Evolutionary conservation across 768 basidiomycete species (phyloP), one percentile per base, ranked within the genome.

Genomic region (Lactifluus echinatus): DNA sequence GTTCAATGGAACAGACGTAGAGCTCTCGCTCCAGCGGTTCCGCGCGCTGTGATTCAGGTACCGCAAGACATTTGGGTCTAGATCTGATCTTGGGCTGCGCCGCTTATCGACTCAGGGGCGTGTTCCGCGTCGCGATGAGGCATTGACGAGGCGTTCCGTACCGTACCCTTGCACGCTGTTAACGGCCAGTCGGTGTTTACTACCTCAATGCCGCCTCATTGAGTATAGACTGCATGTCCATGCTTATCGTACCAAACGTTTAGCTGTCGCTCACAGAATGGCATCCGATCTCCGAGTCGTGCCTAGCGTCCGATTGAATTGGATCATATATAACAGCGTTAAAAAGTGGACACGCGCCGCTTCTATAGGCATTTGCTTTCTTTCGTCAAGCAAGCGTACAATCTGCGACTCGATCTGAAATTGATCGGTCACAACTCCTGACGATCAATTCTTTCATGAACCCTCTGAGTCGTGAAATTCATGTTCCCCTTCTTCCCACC

Each of bases 371-470:
- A 46, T 58, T 58, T 53, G 46, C 46, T 58, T 53, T 48, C 39
- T 24, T 34, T 54, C 57, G 53, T 33, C 46, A n/a, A n/a, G n/a
- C 51, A 43, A 37, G 44, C 52, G 46, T 45, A 39, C 40, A 44
- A n/a, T 44, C 23, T 57, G 51, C 37, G 40, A 57, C 36, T 33
- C 37, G 57, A 58, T 53, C 57, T 53, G n/a, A 37, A 37, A 50
- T 43, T 40, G 58, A 59, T 59, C 58, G 58, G 53, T 54, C 37
- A 55, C 58, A 50, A 34, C 58, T 55, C 53, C 48, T 59, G 58
- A 55, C 58, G 58, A 59, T 59, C 58, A 40, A 42, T 48, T 47
- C 33, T 42, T 58, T 57, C 26, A 57, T 57, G 50, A 51, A 58
- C 50, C 45, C 42, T n/a, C n/a, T n/a, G n/a, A n/a, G n/a, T 39